Evolutionary conservation across 306 rosid species (phyloP).

Genomic region (Cucurbita ficifolia): DNA sequence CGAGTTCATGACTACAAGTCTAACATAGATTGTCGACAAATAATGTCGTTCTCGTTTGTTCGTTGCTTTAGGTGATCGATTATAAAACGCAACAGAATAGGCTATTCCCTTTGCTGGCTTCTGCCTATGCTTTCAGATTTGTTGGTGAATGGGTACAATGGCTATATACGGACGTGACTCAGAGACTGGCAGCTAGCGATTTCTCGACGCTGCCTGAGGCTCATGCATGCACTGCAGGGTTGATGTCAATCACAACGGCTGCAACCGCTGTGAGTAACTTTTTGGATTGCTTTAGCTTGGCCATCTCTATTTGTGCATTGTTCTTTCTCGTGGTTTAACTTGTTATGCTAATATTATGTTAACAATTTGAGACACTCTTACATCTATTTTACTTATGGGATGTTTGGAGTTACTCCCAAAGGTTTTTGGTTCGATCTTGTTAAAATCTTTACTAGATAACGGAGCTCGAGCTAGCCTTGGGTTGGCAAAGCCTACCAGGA

Average conservation of each 20-base stretch:
- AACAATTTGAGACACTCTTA: too few relatives aligned
- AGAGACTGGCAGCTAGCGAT: conserved; percentile 62
- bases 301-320: not conserved
- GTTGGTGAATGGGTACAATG: conserved; percentile 85
- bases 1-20: not conserved
- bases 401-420: not conserved
- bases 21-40: not conserved
- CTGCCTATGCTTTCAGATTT: conserved; percentile 95
- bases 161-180: conserved; percentile 78
- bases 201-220: conserved; percentile 90
- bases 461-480: too few relatives aligned
- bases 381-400: too few relatives aligned
- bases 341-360: not conserved
- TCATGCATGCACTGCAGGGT: conserved; percentile 97
- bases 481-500: too few relatives aligned
- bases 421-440: not conserved
- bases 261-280: conserved; percentile 69
- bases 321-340: not conserved
- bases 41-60: conserved; percentile 9
- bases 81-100: conserved; percentile 94
- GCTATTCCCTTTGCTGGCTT: conserved; percentile 94
- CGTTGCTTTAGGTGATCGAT: conserved; percentile 57
- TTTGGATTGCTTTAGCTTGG: not conserved
- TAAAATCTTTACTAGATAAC: too few relatives aligned
- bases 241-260: conserved; percentile 84